A percentile compares a stretch with the other conserved stretches of the same genome.
Evolutionary conservation across 805 yeast species (phyloP).

Genomic region (Sporopachydermia quercuum): DNA sequence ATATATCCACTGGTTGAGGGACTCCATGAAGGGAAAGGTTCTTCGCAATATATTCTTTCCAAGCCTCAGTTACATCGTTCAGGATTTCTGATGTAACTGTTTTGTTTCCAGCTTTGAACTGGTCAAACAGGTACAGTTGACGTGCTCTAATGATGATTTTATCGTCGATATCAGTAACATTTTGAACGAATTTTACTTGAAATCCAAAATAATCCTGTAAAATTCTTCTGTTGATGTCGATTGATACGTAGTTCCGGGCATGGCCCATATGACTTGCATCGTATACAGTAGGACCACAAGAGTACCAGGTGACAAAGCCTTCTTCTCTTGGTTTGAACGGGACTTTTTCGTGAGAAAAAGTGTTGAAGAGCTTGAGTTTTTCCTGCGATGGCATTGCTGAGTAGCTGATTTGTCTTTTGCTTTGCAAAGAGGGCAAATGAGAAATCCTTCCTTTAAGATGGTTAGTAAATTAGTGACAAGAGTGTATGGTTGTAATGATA

Average conservation of each 20-base stretch:
- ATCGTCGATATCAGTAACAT: constrained; percentile 97
- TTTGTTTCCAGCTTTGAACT: constrained; percentile 24
- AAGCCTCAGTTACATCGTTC: constrained; percentile 26
- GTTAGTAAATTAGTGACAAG: too few species aligned
- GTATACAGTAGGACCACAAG: constrained; percentile 97
- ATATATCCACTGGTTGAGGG: constrained; percentile 14
- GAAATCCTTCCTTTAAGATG: too few species aligned
- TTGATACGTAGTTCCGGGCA: constrained; percentile 91
- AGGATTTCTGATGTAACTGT: constrained; percentile 21
- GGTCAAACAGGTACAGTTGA: constrained; percentile 66
- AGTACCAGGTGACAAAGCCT: constrained; percentile 74
- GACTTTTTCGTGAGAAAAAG: constrained; percentile 69
- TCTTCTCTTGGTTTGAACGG: constrained; percentile 57
- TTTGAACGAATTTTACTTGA: constrained; percentile 77
- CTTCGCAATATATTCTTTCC: constrained; percentile 32
- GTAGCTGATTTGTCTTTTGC: constrained; percentile 8
- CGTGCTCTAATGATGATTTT: constrained; percentile 92
- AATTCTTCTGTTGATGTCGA: constrained; percentile 83
- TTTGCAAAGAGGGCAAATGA: too few species aligned
- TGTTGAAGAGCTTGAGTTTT: constrained; percentile 56
- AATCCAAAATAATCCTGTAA: constrained; percentile 86
- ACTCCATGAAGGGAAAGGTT: constrained; percentile 33
- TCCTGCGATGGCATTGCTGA: constrained; percentile 17
- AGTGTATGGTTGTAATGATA: too few species aligned
- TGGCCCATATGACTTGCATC: constrained; percentile 97